These are phyloP conservation scores for Hansenula lynferdii DNA, from an alignment of 1,139 yeast species.

Conservation along the genomic window DNA sequence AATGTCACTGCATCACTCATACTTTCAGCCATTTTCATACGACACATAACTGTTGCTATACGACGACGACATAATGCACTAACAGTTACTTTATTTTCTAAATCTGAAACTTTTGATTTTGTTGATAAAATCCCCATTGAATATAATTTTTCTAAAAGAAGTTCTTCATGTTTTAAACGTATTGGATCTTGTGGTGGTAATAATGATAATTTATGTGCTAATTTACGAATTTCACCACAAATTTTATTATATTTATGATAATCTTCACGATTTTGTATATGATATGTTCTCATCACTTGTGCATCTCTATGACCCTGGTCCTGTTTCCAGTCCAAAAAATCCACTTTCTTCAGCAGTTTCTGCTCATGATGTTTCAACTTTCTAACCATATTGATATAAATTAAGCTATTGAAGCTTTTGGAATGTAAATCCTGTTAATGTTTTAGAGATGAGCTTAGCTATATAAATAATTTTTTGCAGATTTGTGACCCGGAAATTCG, in stretches of 20 bases:
- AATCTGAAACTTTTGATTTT: conserved; percentile 85
- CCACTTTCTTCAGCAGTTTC: conserved; percentile 91
- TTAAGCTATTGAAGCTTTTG: background rate
- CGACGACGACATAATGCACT: conserved; percentile 90
- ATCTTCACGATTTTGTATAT: conserved; percentile 91
- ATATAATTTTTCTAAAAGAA: conserved; percentile 79
- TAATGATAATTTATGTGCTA: conserved; percentile 81
- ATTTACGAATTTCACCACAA: conserved; percentile 85
- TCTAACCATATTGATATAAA: conserved; percentile 62
- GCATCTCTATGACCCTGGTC: conserved; percentile 94
- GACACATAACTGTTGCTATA: conserved; percentile 92
- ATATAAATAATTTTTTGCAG: background rate
- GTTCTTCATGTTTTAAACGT: conserved; percentile 82
- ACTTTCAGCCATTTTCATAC: conserved; percentile 91
- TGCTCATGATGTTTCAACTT: conserved; percentile 92
- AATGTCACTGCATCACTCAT: conserved; percentile 86
- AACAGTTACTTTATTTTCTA: conserved; percentile 88
- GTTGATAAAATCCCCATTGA: conserved; percentile 83
- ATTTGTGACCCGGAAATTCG: background rate
- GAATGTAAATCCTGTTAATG: too few species aligned
- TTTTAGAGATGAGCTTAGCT: conserved; percentile 2
- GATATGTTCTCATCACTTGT: conserved; percentile 92
- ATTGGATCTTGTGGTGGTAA: conserved; percentile 83
- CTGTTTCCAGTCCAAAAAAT: conserved; percentile 96
- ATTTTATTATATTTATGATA: conserved; percentile 89